phyloP scores from a whole-genome alignment of 148 eudicot species.

The Euryodendron excelsum region DNA sequence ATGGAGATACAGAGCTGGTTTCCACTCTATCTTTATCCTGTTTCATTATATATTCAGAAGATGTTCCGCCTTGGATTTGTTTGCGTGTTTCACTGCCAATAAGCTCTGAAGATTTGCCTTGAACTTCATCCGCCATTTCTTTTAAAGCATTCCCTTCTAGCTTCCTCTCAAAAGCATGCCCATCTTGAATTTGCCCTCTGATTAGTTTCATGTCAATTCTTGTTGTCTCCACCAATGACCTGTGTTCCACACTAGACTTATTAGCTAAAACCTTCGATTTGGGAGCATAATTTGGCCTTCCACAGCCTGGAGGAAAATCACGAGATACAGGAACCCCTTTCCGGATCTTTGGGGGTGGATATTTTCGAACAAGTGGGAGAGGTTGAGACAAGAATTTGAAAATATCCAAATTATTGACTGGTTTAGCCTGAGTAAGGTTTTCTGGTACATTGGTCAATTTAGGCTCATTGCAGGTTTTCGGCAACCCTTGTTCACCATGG shows the following conservation, averaged over 20 bases:
- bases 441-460: background rate
- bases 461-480: background rate
- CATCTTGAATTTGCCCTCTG: background rate
- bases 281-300: background rate
- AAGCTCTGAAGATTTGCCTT: background rate
- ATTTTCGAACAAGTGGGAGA: background rate
- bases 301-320: background rate
- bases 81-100: background rate
- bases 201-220: background rate
- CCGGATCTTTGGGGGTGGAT: constrained; percentile 14
- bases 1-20: background rate
- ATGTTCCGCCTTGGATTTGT: background rate
- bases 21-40: background rate
- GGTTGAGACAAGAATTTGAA: background rate
- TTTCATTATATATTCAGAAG: background rate
- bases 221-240: background rate
- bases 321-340: constrained; percentile 4
- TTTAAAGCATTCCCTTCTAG: constrained; percentile 1
- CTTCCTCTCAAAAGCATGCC: background rate
- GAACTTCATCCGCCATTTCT: background rate
- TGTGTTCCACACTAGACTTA: background rate
- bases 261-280: background rate
- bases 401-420: background rate
- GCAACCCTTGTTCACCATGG: background rate
- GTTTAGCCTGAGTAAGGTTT: background rate